Evolutionary conservation across 176 grass and related monocot genomes (phyloP).

Genomic region (Poa annua): DNA sequence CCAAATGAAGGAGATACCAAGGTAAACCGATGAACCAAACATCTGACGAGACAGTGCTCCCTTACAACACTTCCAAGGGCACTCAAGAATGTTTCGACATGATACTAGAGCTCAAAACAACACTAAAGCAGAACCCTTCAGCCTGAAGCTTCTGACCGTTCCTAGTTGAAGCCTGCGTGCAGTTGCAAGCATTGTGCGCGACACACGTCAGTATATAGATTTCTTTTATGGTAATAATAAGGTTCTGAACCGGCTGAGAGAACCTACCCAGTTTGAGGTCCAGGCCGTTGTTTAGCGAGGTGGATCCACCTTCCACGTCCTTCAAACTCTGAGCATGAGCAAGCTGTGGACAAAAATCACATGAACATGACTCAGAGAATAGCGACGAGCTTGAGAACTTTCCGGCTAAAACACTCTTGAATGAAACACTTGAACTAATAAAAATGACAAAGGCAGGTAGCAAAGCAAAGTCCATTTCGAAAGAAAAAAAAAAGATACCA

Average conservation of each 20-base stretch:
- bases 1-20: background rate
- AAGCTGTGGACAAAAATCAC: slow-evolving; percentile 48
- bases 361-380: background rate
- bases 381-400: background rate
- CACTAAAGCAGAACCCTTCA: background rate
- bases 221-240: background rate
- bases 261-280: slow-evolving; percentile 82
- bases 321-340: slow-evolving; percentile 62
- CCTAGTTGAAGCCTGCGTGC: slow-evolving; percentile 69
- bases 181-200: background rate
- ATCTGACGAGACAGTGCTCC: background rate
- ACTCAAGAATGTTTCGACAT: background rate
- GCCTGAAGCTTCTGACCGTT: background rate
- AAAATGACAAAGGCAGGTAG: background rate
- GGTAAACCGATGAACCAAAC: background rate
- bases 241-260: background rate
- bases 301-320: slow-evolving; percentile 45
- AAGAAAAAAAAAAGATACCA: no score
- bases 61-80: background rate
- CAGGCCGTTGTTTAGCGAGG: slow-evolving; percentile 55
- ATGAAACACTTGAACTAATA: background rate
- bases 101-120: background rate
- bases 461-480: background rate
- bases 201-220: background rate
- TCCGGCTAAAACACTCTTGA: background rate